Percentiles rank a stretch among this genome's conserved stretches.
Conservation (phyloP, 2,329 filamentous ascomycete species). For the Ceratocystis variospora region DNA sequence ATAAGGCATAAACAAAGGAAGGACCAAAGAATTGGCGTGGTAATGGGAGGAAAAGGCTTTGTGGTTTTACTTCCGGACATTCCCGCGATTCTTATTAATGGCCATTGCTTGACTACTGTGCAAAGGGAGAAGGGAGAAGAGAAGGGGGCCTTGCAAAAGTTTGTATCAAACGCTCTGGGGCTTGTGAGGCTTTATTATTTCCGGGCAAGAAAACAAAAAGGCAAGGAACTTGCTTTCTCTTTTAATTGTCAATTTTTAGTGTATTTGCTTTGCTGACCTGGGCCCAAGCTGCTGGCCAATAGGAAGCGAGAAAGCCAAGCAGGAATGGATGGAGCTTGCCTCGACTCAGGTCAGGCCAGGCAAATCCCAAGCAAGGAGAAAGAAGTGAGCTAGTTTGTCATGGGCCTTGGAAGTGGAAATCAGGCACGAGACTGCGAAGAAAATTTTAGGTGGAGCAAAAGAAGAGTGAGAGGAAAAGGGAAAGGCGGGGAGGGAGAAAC, state of each 20-base stretch:
- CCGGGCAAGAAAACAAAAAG: not conserved
- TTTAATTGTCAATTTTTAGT: not conserved
- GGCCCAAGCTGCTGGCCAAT: not conserved
- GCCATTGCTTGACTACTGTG: not conserved
- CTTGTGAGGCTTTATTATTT: too few species aligned
- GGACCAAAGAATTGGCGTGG: not conserved
- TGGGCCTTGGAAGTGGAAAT: not conserved
- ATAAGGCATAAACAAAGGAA: not conserved
- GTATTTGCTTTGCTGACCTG: not conserved
- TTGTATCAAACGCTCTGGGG: too few species aligned
- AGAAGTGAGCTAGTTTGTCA: not conserved
- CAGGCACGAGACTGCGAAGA: slow-evolving; percentile 4
- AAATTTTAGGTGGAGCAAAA: not conserved
- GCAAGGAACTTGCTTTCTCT: not conserved
- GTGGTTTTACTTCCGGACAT: not conserved
- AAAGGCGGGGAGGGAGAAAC: not conserved
- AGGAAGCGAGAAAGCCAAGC: not conserved
- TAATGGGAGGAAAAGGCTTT: too few species aligned
- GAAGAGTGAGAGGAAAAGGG: not conserved
- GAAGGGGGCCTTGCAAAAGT: not conserved
- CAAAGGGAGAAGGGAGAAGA: not conserved
- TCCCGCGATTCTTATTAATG: not conserved
- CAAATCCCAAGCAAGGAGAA: too few species aligned
- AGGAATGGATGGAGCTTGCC: not conserved
- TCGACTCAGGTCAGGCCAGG: too few species aligned